These are phyloP conservation scores for Fusarium floridanum DNA, from an alignment of 2,329 filamentous ascomycete species.

Conservation along the genomic window DNA sequence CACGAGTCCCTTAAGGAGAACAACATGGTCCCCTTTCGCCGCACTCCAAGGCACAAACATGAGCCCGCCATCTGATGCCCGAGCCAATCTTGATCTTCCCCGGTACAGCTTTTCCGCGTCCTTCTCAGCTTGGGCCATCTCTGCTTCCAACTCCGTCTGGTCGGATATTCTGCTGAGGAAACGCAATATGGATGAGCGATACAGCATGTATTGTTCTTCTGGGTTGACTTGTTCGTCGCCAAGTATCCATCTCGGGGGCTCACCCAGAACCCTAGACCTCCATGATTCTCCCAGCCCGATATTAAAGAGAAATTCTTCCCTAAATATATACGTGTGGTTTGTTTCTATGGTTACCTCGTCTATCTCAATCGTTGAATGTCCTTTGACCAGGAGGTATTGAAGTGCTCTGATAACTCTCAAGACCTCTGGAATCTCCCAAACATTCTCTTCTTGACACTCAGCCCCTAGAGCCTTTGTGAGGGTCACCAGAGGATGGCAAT, in stretches of 20 bases:
- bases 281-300: neutral
- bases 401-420: neutral
- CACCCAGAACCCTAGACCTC: neutral
- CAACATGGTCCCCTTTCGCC: neutral
- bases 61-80: neutral
- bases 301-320: neutral
- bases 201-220: neutral
- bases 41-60: neutral
- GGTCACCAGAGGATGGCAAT: neutral
- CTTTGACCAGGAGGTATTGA: neutral
- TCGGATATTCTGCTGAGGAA: neutral
- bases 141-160: neutral
- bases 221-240: neutral
- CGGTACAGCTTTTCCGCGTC: neutral
- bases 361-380: neutral
- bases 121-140: neutral
- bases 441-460: accelerated
- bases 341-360: neutral
- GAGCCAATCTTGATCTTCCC: neutral
- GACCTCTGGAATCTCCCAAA: neutral
- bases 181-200: neutral
- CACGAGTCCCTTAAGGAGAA: neutral
- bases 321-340: neutral
- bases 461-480: neutral
- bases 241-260: neutral